A percentile compares a stretch with the other conserved stretches of the same genome.
These are phyloP conservation scores for Curvularia spicifera DNA, from an alignment of 2,329 filamentous ascomycete species.

Conservation along the genomic window DNA sequence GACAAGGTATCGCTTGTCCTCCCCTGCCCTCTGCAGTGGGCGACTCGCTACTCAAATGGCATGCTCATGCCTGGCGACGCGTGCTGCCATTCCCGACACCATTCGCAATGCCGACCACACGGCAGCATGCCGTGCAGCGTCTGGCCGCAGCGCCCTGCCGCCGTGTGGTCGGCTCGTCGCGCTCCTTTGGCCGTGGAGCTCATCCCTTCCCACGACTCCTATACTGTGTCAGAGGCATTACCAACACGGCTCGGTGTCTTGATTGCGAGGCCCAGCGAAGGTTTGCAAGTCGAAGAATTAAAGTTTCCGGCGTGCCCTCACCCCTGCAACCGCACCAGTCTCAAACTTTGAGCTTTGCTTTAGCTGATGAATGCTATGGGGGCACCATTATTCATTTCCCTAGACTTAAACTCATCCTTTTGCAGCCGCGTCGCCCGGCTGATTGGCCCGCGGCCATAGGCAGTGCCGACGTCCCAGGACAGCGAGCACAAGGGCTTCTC, in stretches of 20 bases:
- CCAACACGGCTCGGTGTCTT: conserved; percentile 35
- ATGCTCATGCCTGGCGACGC: conserved; percentile 17
- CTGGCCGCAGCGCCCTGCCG: conserved; percentile 4
- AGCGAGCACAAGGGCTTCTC: conserved; percentile 33
- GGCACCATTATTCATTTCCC: conserved; percentile 40
- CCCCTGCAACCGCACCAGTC: conserved; percentile 49
- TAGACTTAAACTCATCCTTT: conserved; percentile 16
- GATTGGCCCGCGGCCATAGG: conserved; percentile 29
- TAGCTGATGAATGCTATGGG: conserved; percentile 32
- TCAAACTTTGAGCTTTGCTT: conserved; percentile 44
- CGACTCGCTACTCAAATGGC: conserved; percentile 8
- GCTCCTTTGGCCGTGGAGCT: conserved; percentile 4
- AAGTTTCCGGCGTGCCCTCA: conserved; percentile 47
- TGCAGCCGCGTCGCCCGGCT: conserved; percentile 26
- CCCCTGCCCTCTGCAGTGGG: conserved; percentile 18
- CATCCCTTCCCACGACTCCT: conserved; percentile 13
- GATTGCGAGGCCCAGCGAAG: conserved; percentile 34
- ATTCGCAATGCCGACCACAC: conserved; percentile 20
- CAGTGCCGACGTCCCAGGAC: conserved; percentile 36
- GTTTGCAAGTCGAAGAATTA: conserved; percentile 42
- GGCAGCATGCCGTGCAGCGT: conserved; percentile 5
- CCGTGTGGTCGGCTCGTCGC: background rate
- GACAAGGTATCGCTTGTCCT: conserved; percentile 37
- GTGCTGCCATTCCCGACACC: conserved; percentile 23
- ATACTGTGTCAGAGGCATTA: conserved; percentile 24